Percentiles rank a stretch among this genome's conserved stretches.
These are phyloP conservation scores for Pachyrhizus erosus DNA, from an alignment of 306 rosid species.

Conservation along the genomic window DNA sequence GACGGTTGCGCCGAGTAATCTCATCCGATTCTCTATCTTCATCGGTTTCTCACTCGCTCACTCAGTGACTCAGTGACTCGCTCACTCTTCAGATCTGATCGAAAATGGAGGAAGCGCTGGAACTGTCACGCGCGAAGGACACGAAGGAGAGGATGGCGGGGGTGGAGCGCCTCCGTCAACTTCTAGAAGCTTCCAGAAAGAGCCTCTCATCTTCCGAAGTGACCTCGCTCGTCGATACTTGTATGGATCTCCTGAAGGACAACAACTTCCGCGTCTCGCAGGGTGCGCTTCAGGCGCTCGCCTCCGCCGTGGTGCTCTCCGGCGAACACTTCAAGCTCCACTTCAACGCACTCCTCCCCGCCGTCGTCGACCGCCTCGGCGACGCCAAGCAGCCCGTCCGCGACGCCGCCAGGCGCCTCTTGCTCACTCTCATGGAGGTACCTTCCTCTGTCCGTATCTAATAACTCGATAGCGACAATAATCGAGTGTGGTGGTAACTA, in stretches of 20 bases:
- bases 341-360: constrained; percentile 95
- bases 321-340: constrained; percentile 95
- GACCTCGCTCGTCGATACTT: constrained; percentile 82
- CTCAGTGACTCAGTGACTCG: neutral
- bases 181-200: constrained; percentile 89
- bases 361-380: constrained; percentile 95
- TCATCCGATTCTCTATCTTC: constrained; percentile 7
- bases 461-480: neutral
- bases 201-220: constrained; percentile 78
- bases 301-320: constrained; percentile 96
- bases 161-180: constrained; percentile 90
- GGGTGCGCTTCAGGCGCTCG: constrained; percentile 94
- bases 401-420: constrained; percentile 88
- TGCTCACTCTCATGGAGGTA: constrained; percentile 99
- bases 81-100: constrained; percentile 48
- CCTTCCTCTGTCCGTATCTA: neutral
- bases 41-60: neutral
- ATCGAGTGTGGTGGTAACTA: constrained; percentile 8
- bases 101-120: constrained; percentile 95
- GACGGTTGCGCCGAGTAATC: constrained; percentile 43
- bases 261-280: constrained; percentile 93
- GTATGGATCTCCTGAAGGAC: constrained; percentile 96
- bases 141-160: constrained; percentile 99
- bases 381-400: constrained; percentile 97
- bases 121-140: constrained; percentile 95